Evolutionary conservation across 305 asterid genomes (phyloP).

Genomic region (Ilex paraguariensis): DNA sequence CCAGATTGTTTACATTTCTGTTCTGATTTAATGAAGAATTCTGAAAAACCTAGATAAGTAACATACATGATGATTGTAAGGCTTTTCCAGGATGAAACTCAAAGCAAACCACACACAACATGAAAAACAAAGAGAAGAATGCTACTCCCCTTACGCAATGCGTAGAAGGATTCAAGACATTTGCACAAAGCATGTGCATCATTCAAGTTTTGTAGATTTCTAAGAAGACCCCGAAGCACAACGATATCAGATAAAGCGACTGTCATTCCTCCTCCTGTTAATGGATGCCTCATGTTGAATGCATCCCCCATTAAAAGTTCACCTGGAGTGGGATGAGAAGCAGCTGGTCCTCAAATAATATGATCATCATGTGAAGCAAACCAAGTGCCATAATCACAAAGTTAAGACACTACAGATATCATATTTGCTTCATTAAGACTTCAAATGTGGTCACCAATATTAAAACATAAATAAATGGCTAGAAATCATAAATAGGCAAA

Average conservation of each 20-base stretch:
- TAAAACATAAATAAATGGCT: no score
- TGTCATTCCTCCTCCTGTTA: constrained; percentile 91
- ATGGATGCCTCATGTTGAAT: constrained; percentile 83
- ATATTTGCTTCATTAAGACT: no score
- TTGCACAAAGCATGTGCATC: constrained; percentile 49
- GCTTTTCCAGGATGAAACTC: no score
- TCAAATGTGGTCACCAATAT: neutral
- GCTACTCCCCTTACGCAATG: constrained; percentile 53
- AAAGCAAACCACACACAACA: no score
- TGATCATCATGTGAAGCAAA: no score
- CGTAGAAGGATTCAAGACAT: constrained; percentile 71
- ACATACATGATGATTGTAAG: no score
- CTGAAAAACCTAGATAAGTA: no score
- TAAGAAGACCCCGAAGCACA: constrained; percentile 68
- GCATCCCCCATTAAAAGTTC: constrained; percentile 73
- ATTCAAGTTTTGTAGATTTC: constrained; percentile 38
- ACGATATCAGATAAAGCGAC: constrained; percentile 78
- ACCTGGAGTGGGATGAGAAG: constrained; percentile 75
- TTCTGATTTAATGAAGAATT: no score
- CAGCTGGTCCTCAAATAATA: no score
- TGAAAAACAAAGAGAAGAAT: neutral
- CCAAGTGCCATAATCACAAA: no score
- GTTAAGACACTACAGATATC: no score
- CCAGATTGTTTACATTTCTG: no score
- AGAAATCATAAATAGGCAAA: neutral